Base-by-base conservation (phyloP, 441 rosid genomes). In the Pelargonium cotyledonis region DNA sequence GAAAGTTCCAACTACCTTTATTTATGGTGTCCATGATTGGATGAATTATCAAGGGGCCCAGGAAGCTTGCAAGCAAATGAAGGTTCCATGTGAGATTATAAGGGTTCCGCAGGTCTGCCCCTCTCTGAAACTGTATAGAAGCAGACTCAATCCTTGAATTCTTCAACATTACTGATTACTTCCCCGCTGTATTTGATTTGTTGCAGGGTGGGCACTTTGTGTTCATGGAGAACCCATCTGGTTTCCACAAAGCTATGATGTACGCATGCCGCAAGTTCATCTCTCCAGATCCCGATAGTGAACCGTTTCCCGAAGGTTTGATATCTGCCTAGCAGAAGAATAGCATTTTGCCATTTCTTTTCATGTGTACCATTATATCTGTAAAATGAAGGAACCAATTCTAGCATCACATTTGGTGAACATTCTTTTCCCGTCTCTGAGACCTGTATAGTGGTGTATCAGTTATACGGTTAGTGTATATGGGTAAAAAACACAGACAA, bases 41-140 rank as follows among this genome's bases (percentile, higher is more conserved):
- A 89, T 95, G 99, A 78, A 84, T 76, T 95, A 89, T 75, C 75
- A 86, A 82, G 98, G 95, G 19, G 99, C 98, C 68, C 83, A 78
- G 72, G 89, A 87, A 86, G 95, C 98, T 21, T 84, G 97, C 66
- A 46, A 46, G 51, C 51, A 46, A 9, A 46, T 46, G 14, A 46
- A 46, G 51, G 51, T 46, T 10, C 51, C 51, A 46, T 46, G 51
- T 46, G 14, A 46, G 12, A 46, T 46, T 9, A 46, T 46, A 46
- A 10, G 12, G 10, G 51, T 46, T 46, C 51, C 51, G n/a, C 51
- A 84, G 98, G 98, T 46, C 51, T 46, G 14, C 12, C 12, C 12
- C 51, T 46, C 51, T 4, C 51, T 9, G 5, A 9, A 46, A 46
- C 3, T 9, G n/a, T 46, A 46, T 46, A 46, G 14, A 46, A 9